These are phyloP conservation scores for Chaetomium tenue DNA, from an alignment of 495 filamentous ascomycete species.

Conservation along the genomic window DNA sequence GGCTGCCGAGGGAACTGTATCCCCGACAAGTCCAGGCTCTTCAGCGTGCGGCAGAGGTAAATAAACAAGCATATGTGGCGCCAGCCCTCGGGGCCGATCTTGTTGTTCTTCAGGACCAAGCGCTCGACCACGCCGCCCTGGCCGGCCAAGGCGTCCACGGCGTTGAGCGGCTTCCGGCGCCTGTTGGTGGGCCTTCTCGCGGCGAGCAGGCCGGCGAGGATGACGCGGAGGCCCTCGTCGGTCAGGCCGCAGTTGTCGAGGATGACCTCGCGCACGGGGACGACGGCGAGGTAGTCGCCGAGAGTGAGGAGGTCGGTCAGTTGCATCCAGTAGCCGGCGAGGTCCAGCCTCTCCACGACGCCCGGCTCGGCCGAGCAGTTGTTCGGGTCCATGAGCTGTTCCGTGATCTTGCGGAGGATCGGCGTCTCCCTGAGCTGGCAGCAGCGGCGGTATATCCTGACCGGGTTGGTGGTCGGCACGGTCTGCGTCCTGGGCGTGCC, in stretches of 20 bases:
- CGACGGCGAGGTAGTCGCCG: conserved; percentile 89
- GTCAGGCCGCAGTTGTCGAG: conserved; percentile 83
- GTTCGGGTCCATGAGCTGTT: conserved; percentile 72
- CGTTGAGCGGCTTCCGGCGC: conserved; percentile 40
- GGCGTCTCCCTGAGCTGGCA: conserved; percentile 91
- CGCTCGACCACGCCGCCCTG: conserved; percentile 77
- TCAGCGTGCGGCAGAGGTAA: conserved; percentile 82
- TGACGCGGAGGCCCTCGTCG: conserved; percentile 79
- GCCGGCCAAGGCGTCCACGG: conserved; percentile 35
- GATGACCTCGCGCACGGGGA: conserved; percentile 79
- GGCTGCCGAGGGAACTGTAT: conserved; percentile 67
- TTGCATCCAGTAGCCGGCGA: conserved; percentile 80
- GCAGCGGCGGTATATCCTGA: conserved; percentile 90
- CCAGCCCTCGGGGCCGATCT: conserved; percentile 85
- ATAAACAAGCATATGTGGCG: conserved; percentile 86
- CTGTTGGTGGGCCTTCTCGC: conserved; percentile 61
- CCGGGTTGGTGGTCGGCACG: conserved; percentile 79
- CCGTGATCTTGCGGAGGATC: conserved; percentile 81
- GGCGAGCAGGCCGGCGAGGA: conserved; percentile 82
- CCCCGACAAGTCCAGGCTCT: conserved; percentile 80
- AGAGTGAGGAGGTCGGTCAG: conserved; percentile 79
- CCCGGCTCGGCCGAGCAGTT: conserved; percentile 61
- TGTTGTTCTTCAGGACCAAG: conserved; percentile 87
- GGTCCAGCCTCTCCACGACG: conserved; percentile 74
- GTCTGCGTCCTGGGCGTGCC: conserved; percentile 56